Base-by-base conservation (phyloP, 106 monocot species). In the Agapanthus africanus region DNA sequence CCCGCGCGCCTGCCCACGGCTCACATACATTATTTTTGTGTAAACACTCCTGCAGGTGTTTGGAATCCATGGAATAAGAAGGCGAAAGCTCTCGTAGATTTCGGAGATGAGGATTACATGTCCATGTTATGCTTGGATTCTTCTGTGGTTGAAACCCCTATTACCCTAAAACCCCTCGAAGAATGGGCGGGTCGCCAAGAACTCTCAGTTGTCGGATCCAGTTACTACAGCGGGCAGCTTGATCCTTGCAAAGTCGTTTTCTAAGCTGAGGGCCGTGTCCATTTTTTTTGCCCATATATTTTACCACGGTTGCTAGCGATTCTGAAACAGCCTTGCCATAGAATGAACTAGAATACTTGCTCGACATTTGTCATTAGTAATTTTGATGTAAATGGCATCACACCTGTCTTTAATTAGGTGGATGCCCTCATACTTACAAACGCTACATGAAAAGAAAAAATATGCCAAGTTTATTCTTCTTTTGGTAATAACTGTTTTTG, bases 51-150 rank as follows among this genome's bases (percentile, higher is more conserved):
- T n/a, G n/a, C 71, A 86, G 86, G 69, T 46, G 52, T 86, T 6
- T 86, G 86, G 86, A 86, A 82, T 70, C 86, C 86, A 28, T 86
- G 86, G 86, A 73, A 76, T 28, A 86, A 79, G 82, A 86, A 77
- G 57, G 72, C 79, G 3, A 86, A 79, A 70, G 52, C 74, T 9
- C 65, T 86, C n/a, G 42, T 79, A 18, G 86, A 86, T 27, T 79
- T 86, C 19, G 82, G 86, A 30, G 81, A 82, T n/a, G 79, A 82
- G 38, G 86, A 86, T 71, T 86, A 77, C 76, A 79, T 82, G 51
- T 50, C 46, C 31, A 86, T 82, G 82, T 68, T 86, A 13, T 79
- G 86, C 18, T 68, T 86, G 61, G 86, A 82, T 61, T 82, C 86
- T 15, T 79, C 82, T 23, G 81, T 70, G 1, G 65, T 82, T 11